phyloP scores from a whole-genome alignment of 352 stramenopile species.

The Pythium utonaiense region DNA sequence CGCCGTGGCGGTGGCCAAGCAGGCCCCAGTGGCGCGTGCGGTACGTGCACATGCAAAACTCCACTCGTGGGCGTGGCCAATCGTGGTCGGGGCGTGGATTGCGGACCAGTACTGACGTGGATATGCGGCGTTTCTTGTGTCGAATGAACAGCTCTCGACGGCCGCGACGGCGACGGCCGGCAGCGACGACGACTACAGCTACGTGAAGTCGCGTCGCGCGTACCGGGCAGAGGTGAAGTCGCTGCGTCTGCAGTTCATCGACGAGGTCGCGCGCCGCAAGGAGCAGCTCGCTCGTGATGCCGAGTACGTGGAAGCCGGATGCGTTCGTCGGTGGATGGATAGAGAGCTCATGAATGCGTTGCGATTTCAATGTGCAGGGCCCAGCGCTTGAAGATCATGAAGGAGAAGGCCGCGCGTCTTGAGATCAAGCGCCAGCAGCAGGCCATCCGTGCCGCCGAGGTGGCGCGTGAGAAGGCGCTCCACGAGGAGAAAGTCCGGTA shows the following conservation, averaged over 20 bases:
- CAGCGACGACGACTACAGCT: constrained; percentile 56
- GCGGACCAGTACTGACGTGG: neutral
- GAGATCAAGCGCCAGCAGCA: constrained; percentile 87
- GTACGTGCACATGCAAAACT: constrained; percentile 12
- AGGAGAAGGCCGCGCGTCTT: constrained; percentile 82
- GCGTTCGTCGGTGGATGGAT: neutral
- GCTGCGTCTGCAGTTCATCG: constrained; percentile 73
- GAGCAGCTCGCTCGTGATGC: constrained; percentile 83
- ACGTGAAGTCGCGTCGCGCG: constrained; percentile 61
- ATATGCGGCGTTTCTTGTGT: neutral
- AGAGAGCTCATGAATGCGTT: neutral
- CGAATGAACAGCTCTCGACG: constrained; percentile 41
- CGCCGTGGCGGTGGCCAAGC: constrained; percentile 19
- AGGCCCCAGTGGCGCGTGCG: constrained; percentile 17
- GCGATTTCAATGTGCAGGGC: constrained; percentile 28
- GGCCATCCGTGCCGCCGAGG: constrained; percentile 75
- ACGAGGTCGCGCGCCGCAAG: constrained; percentile 59
- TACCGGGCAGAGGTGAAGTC: constrained; percentile 66
- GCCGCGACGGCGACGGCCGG: constrained; percentile 18
- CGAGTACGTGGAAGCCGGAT: constrained; percentile 44
- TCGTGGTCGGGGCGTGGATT: constrained; percentile 6
- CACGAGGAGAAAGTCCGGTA: constrained; percentile 77
- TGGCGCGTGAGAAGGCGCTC: constrained; percentile 71
- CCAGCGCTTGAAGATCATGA: constrained; percentile 81
- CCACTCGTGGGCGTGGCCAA: neutral